Evolutionary conservation across 2,329 filamentous ascomycete species (phyloP).

Genomic region (Periconia sp.): DNA sequence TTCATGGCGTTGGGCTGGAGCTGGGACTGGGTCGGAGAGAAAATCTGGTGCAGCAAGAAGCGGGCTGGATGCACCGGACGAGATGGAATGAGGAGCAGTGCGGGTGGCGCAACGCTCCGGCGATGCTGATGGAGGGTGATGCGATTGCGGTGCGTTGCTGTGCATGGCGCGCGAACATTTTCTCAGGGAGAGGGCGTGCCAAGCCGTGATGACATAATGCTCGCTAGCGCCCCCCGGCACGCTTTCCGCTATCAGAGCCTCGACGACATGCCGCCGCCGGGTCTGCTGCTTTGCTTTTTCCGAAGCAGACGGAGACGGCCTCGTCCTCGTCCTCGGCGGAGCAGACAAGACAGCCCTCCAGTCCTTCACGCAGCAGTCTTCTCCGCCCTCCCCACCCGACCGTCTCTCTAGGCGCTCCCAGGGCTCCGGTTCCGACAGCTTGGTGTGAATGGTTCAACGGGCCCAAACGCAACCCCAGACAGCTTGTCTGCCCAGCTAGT

Average conservation of each 20-base stretch:
- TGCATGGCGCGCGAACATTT: slow-evolving; percentile 26
- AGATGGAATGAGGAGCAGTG: slow-evolving; percentile 19
- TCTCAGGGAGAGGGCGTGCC: slow-evolving; percentile 19
- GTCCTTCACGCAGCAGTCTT: no score
- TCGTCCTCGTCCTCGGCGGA: no score
- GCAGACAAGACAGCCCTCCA: no score
- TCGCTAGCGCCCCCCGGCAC: slow-evolving; percentile 18
- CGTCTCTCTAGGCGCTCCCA: no score
- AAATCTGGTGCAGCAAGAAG: background rate
- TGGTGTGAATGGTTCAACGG: slow-evolving; percentile 15
- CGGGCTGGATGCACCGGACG: slow-evolving; percentile 17
- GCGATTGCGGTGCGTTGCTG: slow-evolving; percentile 1
- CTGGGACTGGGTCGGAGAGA: slow-evolving; percentile 23
- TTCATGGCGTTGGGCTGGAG: slow-evolving; percentile 8
- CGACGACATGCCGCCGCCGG: no score
- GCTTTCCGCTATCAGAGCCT: slow-evolving; percentile 15
- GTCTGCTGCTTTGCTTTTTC: no score
- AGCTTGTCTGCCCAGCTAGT: background rate
- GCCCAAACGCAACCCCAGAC: slow-evolving; percentile 1
- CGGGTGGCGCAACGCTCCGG: slow-evolving; percentile 1
- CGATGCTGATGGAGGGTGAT: slow-evolving; percentile 19
- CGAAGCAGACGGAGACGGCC: no score
- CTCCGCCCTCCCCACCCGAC: no score
- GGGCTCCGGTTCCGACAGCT: slow-evolving; percentile 16
- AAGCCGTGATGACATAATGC: slow-evolving; percentile 33